These are phyloP conservation scores for Circinella umbellata DNA, from an alignment of 371 early-diverging fungal species.

Conservation along the genomic window DNA sequence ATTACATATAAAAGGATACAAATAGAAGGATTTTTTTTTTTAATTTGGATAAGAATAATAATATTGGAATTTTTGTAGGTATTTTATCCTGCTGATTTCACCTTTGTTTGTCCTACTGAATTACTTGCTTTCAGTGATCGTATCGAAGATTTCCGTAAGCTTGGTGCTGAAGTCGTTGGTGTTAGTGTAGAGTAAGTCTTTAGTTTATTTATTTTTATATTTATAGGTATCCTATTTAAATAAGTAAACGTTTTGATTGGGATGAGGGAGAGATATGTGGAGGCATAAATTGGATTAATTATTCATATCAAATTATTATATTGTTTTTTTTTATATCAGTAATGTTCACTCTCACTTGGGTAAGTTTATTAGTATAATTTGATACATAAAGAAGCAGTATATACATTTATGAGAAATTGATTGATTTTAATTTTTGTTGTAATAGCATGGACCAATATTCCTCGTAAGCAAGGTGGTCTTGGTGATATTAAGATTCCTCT, in stretches of 20 bases:
- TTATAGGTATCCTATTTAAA: background rate
- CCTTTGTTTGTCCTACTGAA: conserved; percentile 74
- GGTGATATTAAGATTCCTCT: conserved; percentile 82
- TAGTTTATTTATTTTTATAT: background rate
- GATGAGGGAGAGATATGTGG: background rate
- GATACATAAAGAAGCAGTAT: background rate
- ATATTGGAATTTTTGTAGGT: conserved; percentile 7
- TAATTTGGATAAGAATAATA: background rate
- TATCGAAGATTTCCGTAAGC: conserved; percentile 65
- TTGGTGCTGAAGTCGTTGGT: conserved; percentile 79
- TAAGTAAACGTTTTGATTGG: background rate
- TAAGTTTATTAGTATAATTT: conserved; percentile 10
- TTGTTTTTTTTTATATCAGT: conserved; percentile 13
- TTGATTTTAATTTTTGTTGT: conserved; percentile 22
- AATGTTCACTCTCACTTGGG: conserved; percentile 56
- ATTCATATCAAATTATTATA: conserved; percentile 6
- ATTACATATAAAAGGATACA: background rate
- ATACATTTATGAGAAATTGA: background rate
- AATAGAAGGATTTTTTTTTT: background rate
- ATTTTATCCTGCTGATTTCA: conserved; percentile 50
- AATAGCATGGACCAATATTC: conserved; percentile 63
- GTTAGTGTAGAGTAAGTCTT: conserved; percentile 78
- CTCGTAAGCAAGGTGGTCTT: conserved; percentile 84
- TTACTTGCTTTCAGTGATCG: conserved; percentile 68
- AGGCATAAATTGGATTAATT: background rate